These are phyloP conservation scores for Botrytis squamosa DNA, from an alignment of 2,329 filamentous ascomycete genomes.

Conservation along the genomic window DNA sequence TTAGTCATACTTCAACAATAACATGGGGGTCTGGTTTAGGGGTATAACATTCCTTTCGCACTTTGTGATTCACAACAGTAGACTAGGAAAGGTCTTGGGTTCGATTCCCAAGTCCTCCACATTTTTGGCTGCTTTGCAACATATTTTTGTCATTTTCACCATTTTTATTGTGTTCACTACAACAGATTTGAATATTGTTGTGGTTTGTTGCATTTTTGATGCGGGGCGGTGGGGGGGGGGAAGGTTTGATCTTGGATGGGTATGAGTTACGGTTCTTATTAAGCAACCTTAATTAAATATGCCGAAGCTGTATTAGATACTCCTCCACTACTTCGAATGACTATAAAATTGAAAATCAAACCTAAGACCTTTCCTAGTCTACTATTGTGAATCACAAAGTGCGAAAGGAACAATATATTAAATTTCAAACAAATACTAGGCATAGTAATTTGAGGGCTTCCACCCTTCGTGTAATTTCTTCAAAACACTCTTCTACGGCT, in stretches of 20 bases:
- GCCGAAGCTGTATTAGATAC: not conserved
- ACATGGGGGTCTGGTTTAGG: slow-evolving; percentile 41
- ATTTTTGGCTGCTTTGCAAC: slow-evolving; percentile 22
- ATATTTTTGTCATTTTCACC: not conserved
- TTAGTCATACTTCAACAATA: fast-evolving
- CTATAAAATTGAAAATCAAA: slow-evolving; percentile 42
- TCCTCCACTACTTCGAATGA: not conserved
- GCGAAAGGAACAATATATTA: slow-evolving; percentile 38
- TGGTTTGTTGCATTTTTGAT: not conserved
- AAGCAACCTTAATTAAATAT: not conserved
- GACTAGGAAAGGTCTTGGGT: slow-evolving; percentile 44
- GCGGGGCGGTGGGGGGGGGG: too few species aligned
- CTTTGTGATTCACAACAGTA: slow-evolving; percentile 5
- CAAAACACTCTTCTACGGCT: too few species aligned
- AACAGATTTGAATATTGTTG: not conserved
- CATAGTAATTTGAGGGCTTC: too few species aligned
- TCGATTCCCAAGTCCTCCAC: slow-evolving; percentile 43
- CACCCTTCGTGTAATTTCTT: too few species aligned
- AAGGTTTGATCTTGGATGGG: not conserved
- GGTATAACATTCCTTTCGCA: slow-evolving; percentile 44
- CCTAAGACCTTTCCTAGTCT: slow-evolving; percentile 43
- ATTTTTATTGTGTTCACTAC: not conserved
- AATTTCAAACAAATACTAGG: too few species aligned
- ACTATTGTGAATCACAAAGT: slow-evolving; percentile 23
- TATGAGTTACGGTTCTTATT: not conserved